A percentile compares a stretch with the other conserved stretches of the same genome.
Conservation (phyloP, 805 yeast genomes). For the Nakazawaea ishiwadae region DNA sequence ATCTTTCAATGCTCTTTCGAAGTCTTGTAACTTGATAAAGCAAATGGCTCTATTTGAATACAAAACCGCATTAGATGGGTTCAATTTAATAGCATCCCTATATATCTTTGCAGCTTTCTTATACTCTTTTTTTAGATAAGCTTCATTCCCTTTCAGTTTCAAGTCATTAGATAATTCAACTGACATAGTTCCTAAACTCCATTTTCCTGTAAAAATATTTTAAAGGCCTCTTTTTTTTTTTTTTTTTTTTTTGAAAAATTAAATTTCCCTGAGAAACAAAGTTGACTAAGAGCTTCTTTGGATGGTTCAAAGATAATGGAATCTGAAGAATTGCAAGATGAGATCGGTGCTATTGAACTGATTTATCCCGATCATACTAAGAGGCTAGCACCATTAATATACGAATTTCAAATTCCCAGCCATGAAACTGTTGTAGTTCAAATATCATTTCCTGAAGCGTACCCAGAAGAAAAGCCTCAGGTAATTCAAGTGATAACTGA, state of each 20-base stretch:
- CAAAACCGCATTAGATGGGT: constrained; percentile 47
- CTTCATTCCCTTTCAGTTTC: constrained; percentile 47
- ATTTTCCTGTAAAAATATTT: not conserved
- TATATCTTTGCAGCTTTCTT: constrained; percentile 49
- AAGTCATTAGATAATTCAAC: constrained; percentile 23
- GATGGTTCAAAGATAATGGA: constrained; percentile 18
- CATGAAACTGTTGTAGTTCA: constrained; percentile 59
- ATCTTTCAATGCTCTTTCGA: constrained; percentile 43
- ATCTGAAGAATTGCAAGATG: constrained; percentile 60
- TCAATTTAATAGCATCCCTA: constrained; percentile 47
- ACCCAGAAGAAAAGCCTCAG: constrained; percentile 65
- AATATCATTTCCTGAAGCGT: constrained; percentile 63
- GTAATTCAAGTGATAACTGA: constrained; percentile 47
- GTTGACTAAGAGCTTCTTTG: no score
- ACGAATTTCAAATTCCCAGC: constrained; percentile 53
- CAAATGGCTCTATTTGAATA: constrained; percentile 70
- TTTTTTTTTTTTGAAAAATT: not conserved
- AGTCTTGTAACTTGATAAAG: constrained; percentile 46
- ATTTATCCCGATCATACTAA: constrained; percentile 69
- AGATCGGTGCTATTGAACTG: constrained; percentile 78
- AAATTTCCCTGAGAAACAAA: not conserved
- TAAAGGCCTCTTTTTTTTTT: not conserved
- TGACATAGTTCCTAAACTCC: not conserved
- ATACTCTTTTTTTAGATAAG: constrained; percentile 41
- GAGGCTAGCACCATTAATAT: constrained; percentile 31